Evolutionary conservation across 1,284 basidiomycete species (phyloP).

Genomic region (Volvariella surrecta): DNA sequence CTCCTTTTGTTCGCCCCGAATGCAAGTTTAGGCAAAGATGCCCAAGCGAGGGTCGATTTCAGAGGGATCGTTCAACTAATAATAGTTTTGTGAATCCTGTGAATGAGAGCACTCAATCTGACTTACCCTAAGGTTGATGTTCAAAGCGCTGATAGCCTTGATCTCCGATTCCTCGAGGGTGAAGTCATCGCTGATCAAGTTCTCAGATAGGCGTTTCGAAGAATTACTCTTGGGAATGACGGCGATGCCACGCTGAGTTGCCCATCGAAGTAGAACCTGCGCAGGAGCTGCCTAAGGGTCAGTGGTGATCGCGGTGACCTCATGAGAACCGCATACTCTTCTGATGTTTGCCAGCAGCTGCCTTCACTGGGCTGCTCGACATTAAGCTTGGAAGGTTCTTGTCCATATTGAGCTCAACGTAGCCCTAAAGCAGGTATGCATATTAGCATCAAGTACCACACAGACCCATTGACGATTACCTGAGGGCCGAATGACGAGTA

Average conservation of each 20-base stretch:
- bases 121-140: conserved; percentile 45
- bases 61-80: conserved; percentile 61
- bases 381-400: conserved; percentile 44
- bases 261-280: conserved; percentile 69
- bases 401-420: conserved; percentile 53
- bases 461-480: conserved; percentile 6
- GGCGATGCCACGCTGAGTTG: conserved; percentile 66
- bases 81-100: conserved; percentile 2
- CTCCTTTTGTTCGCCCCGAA: too few species aligned
- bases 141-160: conserved; percentile 50
- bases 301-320: background rate
- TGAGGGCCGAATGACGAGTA: conserved; percentile 72
- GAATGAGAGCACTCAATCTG: conserved; percentile 1
- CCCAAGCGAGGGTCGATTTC: conserved; percentile 54
- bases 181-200: conserved; percentile 51
- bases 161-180: conserved; percentile 54
- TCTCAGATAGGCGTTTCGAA: conserved; percentile 43
- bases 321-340: conserved; percentile 35
- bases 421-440: conserved; percentile 51
- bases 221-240: conserved; percentile 75
- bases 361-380: conserved; percentile 35
- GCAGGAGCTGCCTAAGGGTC: conserved; percentile 20
- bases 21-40: conserved; percentile 50
- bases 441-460: background rate
- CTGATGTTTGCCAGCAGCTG: conserved; percentile 40